Evolutionary conservation across 306 rosid species (phyloP).

Genomic region (Dicorynia guianensis): DNA sequence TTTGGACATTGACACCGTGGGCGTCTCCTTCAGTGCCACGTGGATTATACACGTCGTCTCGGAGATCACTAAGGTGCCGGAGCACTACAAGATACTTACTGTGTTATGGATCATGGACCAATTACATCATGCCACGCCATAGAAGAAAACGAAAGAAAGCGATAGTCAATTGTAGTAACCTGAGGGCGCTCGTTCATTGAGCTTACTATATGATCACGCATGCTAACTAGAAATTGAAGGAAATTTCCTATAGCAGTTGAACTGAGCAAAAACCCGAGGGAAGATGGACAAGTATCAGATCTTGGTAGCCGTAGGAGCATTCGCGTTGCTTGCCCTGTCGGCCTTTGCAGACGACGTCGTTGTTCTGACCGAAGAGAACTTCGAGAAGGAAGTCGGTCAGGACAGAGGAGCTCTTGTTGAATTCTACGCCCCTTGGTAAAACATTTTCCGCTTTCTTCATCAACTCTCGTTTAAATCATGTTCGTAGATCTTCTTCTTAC

Average conservation of each 20-base stretch:
- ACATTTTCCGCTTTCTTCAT: not conserved
- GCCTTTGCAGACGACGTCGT: constrained; percentile 87
- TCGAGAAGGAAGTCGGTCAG: constrained; percentile 91
- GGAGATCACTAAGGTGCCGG: not conserved
- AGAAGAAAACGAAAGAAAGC: not conserved
- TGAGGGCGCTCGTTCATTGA: constrained; percentile 20
- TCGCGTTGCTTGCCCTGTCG: constrained; percentile 58
- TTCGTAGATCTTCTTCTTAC: not conserved
- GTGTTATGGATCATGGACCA: not conserved
- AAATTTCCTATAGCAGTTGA: not conserved
- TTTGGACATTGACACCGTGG: not conserved
- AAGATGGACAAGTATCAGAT: constrained; percentile 58
- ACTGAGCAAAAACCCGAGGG: constrained; percentile 7
- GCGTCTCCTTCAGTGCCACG: constrained; percentile 34
- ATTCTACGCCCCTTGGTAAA: constrained; percentile 97
- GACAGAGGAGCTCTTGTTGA: constrained; percentile 90
- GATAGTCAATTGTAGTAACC: constrained; percentile 3
- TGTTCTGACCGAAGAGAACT: constrained; percentile 81
- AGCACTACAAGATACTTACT: not conserved
- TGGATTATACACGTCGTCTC: constrained; percentile 35
- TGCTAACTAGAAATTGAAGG: not conserved
- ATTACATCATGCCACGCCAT: constrained; percentile 40
- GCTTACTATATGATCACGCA: constrained; percentile 34
- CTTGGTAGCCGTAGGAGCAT: constrained; percentile 58
- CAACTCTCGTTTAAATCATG: not conserved